Percentiles rank a stretch among this genome's conserved stretches.
Evolutionary conservation across 495 filamentous ascomycete species (phyloP).

Genomic region (Physcia stellaris): DNA sequence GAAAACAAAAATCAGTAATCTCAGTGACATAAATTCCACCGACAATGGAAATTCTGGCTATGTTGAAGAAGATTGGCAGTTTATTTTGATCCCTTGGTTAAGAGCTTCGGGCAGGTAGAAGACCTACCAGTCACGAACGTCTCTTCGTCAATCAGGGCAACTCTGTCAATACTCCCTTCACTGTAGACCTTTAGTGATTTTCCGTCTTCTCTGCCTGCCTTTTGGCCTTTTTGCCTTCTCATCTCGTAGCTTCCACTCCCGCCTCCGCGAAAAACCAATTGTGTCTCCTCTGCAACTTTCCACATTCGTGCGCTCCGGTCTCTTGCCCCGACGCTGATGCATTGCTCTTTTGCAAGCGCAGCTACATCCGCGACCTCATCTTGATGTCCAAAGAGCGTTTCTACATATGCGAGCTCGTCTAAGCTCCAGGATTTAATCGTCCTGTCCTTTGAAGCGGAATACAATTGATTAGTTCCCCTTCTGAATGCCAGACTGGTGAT

Average conservation of each 20-base stretch:
- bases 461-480: constrained; percentile 81
- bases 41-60: too few species aligned
- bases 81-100: too few species aligned
- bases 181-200: constrained; percentile 33
- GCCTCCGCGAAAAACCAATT: constrained; percentile 87
- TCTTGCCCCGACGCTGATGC: constrained; percentile 75
- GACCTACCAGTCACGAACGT: constrained; percentile 88
- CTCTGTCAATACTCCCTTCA: constrained; percentile 80
- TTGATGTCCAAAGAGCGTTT: constrained; percentile 93
- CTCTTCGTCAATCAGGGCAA: constrained; percentile 78
- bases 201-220: constrained; percentile 11
- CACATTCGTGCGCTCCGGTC: constrained; percentile 90
- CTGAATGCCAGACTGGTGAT: constrained; percentile 77
- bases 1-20: too few species aligned
- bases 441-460: constrained; percentile 74
- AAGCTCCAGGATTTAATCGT: constrained; percentile 84
- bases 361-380: constrained; percentile 75
- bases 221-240: constrained; percentile 16
- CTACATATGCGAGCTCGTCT: constrained; percentile 74
- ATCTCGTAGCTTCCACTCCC: constrained; percentile 17
- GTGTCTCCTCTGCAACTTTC: constrained; percentile 93
- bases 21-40: too few species aligned
- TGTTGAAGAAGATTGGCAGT: too few species aligned
- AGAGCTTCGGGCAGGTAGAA: too few species aligned
- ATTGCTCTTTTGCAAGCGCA: constrained; percentile 72